phyloP scores from a whole-genome alignment of 1,139 yeast species.

The Pichia sp. region DNA sequence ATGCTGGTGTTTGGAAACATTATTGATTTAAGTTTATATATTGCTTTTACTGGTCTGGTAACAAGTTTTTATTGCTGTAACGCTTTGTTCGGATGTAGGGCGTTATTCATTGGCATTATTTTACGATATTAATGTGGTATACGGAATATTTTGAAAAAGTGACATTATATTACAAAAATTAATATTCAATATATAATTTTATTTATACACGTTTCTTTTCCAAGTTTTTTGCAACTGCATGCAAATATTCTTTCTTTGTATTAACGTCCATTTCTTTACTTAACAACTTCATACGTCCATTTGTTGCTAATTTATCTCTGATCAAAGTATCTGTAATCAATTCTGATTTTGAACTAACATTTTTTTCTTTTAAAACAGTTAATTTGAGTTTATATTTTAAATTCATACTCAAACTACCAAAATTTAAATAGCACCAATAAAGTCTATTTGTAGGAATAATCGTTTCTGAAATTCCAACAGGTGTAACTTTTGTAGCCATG shows the following conservation, averaged over 20 bases:
- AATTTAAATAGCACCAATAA: slow-evolving; percentile 16
- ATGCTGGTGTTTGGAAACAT: no score
- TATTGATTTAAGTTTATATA: no score
- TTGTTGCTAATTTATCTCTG: slow-evolving; percentile 33
- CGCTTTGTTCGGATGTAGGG: no score
- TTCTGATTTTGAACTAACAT: slow-evolving; percentile 8
- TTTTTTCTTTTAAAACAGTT: slow-evolving; percentile 7
- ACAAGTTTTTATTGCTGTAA: no score
- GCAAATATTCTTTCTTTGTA: slow-evolving; percentile 33
- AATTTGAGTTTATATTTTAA: slow-evolving; percentile 29
- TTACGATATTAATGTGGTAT: no score
- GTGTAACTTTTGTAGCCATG: slow-evolving; percentile 32
- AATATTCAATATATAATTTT: no score
- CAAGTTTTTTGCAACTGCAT: slow-evolving; percentile 7
- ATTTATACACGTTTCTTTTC: no score
- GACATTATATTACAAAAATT: no score
- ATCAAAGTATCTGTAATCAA: slow-evolving; percentile 24
- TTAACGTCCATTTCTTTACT: slow-evolving; percentile 30
- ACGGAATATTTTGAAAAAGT: no score
- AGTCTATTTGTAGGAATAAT: slow-evolving; percentile 23
- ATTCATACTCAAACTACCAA: slow-evolving; percentile 23
- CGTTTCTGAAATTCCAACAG: slow-evolving; percentile 21
- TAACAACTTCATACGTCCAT: slow-evolving; percentile 36
- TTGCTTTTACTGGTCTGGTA: no score
- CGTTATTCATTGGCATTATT: no score